Conservation (phyloP, 345 rosid species). For the Combretum micranthum region DNA sequence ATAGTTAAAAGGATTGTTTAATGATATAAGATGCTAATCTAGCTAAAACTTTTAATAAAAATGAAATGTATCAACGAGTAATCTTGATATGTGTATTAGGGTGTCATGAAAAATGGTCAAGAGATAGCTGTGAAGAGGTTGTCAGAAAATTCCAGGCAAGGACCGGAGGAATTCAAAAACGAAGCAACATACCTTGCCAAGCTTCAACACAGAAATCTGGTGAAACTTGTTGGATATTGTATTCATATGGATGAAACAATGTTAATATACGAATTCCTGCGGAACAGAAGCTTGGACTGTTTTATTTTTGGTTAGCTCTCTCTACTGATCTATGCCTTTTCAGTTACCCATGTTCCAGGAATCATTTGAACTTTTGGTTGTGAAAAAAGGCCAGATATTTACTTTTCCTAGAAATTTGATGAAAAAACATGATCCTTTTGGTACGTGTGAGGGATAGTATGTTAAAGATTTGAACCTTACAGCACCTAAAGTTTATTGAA, state of each 20-base stretch:
- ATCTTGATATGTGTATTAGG: not conserved
- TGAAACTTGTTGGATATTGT: conserved; percentile 7
- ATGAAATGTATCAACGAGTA: too few relatives aligned
- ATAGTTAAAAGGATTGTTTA: too few relatives aligned
- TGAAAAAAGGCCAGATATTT: too few relatives aligned
- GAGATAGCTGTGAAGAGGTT: conserved; percentile 13
- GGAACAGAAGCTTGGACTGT: conserved; percentile 10
- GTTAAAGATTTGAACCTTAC: too few relatives aligned
- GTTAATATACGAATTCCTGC: conserved; percentile 6
- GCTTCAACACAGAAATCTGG: conserved; percentile 11
- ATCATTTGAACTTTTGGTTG: too few relatives aligned
- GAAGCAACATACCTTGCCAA: not conserved
- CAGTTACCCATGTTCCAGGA: not conserved
- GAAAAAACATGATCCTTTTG: too few relatives aligned
- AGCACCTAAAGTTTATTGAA: too few relatives aligned
- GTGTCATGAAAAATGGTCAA: conserved; percentile 10
- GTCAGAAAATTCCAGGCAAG: conserved; percentile 5
- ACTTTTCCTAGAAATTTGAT: too few relatives aligned
- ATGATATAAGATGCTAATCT: too few relatives aligned
- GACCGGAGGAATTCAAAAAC: not conserved
- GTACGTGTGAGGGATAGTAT: too few relatives aligned
- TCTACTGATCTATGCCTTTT: not conserved
- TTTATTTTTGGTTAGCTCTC: conserved; percentile 8
- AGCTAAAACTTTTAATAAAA: too few relatives aligned
- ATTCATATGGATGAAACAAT: conserved; percentile 2